Conservation (phyloP, 768 basidiomycete species). For the Thelephora aurantiotincta region DNA sequence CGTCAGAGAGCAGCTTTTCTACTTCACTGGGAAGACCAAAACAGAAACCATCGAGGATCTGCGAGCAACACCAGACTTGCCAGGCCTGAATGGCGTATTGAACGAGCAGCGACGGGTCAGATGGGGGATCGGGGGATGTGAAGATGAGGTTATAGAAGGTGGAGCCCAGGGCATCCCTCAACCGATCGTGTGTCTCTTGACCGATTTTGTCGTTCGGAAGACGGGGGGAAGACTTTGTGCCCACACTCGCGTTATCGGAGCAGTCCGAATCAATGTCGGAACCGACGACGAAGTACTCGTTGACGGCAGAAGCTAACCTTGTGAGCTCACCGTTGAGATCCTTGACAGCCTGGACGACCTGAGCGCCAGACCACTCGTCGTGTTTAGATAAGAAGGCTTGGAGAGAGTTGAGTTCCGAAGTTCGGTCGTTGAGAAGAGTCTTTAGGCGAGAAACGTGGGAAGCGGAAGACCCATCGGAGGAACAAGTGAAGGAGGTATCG, state of each 20-base stretch:
- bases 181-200: not conserved
- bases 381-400: constrained; percentile 21
- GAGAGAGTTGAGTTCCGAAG: constrained; percentile 19
- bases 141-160: not conserved
- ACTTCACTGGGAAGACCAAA: constrained; percentile 17
- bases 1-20: constrained; percentile 13
- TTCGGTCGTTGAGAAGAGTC: constrained; percentile 12
- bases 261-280: too few species aligned
- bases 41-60: constrained; percentile 20
- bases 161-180: not conserved
- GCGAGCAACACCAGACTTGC: constrained; percentile 19
- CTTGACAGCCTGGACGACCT: constrained; percentile 19
- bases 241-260: too few species aligned
- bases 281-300: constrained; percentile 10
- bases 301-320: constrained; percentile 19
- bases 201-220: not conserved
- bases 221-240: too few species aligned
- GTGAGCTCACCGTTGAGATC: constrained; percentile 22
- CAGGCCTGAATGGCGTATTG: constrained; percentile 24
- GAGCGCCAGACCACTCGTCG: constrained; percentile 20
- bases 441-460: not conserved
- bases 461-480: not conserved
- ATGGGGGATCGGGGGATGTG: not conserved
- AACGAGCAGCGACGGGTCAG: constrained; percentile 9
- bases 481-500: not conserved